Evolutionary conservation across 139 green algal genomes (phyloP).

Genomic region (Chlorella ohadii): DNA sequence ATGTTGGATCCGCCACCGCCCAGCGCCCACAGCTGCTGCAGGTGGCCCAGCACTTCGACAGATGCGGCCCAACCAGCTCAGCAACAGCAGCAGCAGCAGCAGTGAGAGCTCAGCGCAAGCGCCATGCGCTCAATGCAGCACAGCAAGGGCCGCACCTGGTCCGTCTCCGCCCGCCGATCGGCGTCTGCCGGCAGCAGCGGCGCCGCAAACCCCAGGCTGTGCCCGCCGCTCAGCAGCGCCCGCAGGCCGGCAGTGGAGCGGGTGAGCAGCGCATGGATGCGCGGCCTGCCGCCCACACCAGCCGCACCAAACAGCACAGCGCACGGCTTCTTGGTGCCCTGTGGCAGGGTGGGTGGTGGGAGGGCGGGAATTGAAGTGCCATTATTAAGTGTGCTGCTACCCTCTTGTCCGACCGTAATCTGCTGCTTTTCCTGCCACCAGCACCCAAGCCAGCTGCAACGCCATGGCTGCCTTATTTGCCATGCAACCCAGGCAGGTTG

Average conservation of each 20-base stretch:
- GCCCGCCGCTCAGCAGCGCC: constrained; percentile 28
- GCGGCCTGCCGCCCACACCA: constrained; percentile 47
- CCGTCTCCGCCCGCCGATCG: neutral
- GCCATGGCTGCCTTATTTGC: too few relatives aligned
- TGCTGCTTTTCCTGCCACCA: neutral
- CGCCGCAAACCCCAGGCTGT: constrained; percentile 54
- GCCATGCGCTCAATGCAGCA: neutral
- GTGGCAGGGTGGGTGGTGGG: neutral
- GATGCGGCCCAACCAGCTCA: too few relatives aligned
- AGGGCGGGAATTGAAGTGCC: neutral
- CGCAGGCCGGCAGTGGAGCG: constrained; percentile 55
- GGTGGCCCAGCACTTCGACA: too few relatives aligned
- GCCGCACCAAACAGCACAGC: constrained; percentile 57
- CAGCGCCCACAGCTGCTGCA: neutral
- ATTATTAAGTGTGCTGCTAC: too few relatives aligned
- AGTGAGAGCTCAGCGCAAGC: too few relatives aligned
- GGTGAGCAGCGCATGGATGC: constrained; percentile 59
- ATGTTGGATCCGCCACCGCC: too few relatives aligned
- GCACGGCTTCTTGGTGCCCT: constrained; percentile 45
- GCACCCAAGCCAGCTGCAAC: neutral
- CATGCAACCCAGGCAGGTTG: neutral
- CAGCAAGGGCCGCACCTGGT: neutral
- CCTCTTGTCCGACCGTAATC: neutral
- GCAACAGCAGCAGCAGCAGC: too few relatives aligned
- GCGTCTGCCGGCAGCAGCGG: constrained; percentile 49